Evolutionary conservation across 106 monocot species (phyloP).

Genomic region (Xerophyta viscosa): DNA sequence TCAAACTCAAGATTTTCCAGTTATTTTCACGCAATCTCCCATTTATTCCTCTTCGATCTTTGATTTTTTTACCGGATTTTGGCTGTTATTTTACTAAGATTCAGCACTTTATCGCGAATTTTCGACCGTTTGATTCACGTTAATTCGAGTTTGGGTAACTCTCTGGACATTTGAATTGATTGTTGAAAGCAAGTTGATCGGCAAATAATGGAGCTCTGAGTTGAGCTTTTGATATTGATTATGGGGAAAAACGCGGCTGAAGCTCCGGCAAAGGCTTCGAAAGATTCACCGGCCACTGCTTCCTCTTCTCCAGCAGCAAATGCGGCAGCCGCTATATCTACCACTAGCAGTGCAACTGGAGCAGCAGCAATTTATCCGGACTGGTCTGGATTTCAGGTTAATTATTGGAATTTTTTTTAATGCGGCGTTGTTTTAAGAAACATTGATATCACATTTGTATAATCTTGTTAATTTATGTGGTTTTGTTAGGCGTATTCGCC

Average conservation of each 20-base stretch:
- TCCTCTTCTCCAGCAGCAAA: not conserved
- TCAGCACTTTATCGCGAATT: too few relatives aligned
- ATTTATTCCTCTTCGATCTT: too few relatives aligned
- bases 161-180: too few relatives aligned
- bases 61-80: too few relatives aligned
- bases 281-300: constrained; percentile 13
- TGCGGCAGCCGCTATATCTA: not conserved
- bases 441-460: too few relatives aligned
- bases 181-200: too few relatives aligned
- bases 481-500: constrained; percentile 77
- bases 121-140: too few relatives aligned
- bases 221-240: not conserved
- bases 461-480: not conserved
- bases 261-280: constrained; percentile 33
- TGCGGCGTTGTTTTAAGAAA: too few relatives aligned
- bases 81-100: too few relatives aligned
- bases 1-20: too few relatives aligned
- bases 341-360: not conserved
- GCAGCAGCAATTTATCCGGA: constrained; percentile 26
- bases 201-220: not conserved
- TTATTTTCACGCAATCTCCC: too few relatives aligned
- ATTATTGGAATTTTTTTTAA: not conserved
- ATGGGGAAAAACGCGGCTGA: constrained; percentile 53
- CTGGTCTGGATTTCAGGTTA: constrained; percentile 46
- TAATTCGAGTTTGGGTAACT: not conserved